Base-by-base conservation (phyloP, 495 filamentous ascomycete species). In the Lophiotrema nucula region DNA sequence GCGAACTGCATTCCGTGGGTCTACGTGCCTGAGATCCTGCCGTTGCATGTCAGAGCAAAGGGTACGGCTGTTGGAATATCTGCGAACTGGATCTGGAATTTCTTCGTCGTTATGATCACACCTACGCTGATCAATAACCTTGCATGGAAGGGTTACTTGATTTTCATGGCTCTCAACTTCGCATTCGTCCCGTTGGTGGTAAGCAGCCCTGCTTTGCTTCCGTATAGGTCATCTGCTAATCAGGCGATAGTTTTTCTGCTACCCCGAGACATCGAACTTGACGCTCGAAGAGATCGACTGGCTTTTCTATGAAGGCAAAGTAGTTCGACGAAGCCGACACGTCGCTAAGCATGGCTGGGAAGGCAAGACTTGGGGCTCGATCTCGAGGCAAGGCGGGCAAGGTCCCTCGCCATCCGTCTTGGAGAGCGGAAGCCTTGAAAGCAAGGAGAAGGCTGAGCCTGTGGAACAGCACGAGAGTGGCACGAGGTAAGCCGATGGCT, bases 1-100 rank as follows among this genome's bases (percentile, higher is more conserved):
- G 71, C 74, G 21, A 79, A 78, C 47, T 77, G 74, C 38, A 74
- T 79, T 3, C 73, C 74, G 0, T 79, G 76, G 76, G 67, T 72
- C 3, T 77, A 78, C 55, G 72, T 72, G 0, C 74, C 76, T 0
- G 75, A 79, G 63, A 74, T 79, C 26, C 60, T 77, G 33, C 76
- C 76, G 6, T 18, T 69, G 41, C 47, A 61, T 56, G 48, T 53
- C 22, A 41, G 55, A 22, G 71, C 74, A 1, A 74, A 74, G 35
- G 76, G 76, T 28, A 76, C 72, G 4, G 73, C 76, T 12, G 67
- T 76, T 28, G 73, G 72, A 1, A 67, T 75, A 15, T 72, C 70
- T 4, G 67, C 72, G 4, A 76, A 76, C 47, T 77, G 73, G 73
- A 69, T 76, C 5, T 77, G 74, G 73, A 69, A 66, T 52, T 67